Evolutionary conservation across 345 rosid genomes (phyloP), one percentile per base, ranked within the genome.

Genomic region (Eucalyptus decipiens): DNA sequence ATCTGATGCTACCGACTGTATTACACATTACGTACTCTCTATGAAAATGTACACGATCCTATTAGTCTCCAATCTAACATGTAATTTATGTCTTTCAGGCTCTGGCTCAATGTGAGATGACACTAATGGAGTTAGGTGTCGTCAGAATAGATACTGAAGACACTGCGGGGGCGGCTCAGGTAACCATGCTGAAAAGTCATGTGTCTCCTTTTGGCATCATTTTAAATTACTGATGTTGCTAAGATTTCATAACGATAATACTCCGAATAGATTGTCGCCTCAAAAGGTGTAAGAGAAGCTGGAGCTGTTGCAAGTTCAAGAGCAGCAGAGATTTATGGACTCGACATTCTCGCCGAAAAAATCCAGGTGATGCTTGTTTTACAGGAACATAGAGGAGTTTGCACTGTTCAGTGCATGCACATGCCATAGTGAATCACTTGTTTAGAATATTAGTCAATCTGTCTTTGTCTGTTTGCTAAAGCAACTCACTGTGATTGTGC

Each of bases 111-210:
- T 95, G 99, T 90, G 96, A 95, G 92, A 94, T 88, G 93, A 90
- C 94, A 86, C 92, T 98, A 87, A 93, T 86, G 91, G 89, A 91
- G 83, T 91, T 98, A 90, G 98, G 96, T 62, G 83, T 98, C 37
- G 86, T 91, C 37, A 93, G 95, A 93, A 92, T 94, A 65, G 93
- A 89, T 88, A 90, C 94, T 26, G 94, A 96, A 89, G 99, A 97
- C 88, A 94, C 97, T 72, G 99, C 99, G n/a, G 7, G 94, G 90
- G 99, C 98, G 83, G 99, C 99, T 91, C 95, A 92, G 98, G 99
- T 98, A 89, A 51, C 37, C 7, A 4, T 81, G 40, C 21, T 15
- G 76, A 65, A 34, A 56, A 43, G 34, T 58, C 50, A 60, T 16
- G 37, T 16, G 19, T 86, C 87, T 50, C 12, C 58, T 86, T n/a